phyloP scores from a whole-genome alignment of 176 grass and related monocot species.

The Oryza glumipatula region DNA sequence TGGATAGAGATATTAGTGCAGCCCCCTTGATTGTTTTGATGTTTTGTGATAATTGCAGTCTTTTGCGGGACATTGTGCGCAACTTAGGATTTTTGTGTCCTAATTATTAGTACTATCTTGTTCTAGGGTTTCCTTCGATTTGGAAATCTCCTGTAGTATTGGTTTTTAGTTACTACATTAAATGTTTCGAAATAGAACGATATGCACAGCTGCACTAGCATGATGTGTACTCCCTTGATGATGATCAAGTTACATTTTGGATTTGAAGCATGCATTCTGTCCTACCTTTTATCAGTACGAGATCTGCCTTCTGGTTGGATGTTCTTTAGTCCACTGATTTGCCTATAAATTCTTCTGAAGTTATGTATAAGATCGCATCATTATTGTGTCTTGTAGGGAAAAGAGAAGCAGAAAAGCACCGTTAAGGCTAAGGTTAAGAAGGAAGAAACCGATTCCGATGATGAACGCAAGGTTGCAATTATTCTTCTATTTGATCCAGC shows the following conservation, averaged over 20 bases:
- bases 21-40: neutral
- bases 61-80: neutral
- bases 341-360: neutral
- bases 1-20: neutral
- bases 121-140: neutral
- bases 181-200: neutral
- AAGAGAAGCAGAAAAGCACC: conserved; percentile 40
- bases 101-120: neutral
- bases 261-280: neutral
- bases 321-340: neutral
- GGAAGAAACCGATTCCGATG: conserved; percentile 39
- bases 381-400: conserved; percentile 34
- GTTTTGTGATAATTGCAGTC: neutral
- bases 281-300: neutral
- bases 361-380: neutral
- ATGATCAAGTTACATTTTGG: neutral
- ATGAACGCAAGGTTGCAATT: conserved; percentile 37
- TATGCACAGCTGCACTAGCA: no score
- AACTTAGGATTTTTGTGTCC: neutral
- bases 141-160: neutral
- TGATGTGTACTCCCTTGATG: neutral
- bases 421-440: conserved; percentile 52
- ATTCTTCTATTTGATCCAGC: neutral
- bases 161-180: neutral
- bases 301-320: neutral